Evolutionary conservation across 345 rosid species (phyloP), one percentile per base, ranked within the genome.

Genomic region (Turnera subulata): DNA sequence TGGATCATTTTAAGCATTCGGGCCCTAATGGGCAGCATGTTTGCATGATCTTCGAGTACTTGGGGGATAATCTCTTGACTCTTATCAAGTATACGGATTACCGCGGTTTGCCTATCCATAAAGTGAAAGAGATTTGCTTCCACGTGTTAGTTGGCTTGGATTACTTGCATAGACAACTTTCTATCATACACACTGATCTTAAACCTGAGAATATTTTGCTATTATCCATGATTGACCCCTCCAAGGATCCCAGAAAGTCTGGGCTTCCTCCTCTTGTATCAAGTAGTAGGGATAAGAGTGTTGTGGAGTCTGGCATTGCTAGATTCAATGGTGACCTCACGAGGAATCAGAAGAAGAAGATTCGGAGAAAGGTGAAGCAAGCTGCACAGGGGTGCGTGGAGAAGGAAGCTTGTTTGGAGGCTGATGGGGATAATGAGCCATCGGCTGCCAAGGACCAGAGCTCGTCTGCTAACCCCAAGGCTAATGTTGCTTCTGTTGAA

Each of bases 1-100:
- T 85, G 72, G 88, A 85, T 77, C 84, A 85, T 66, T 85, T 85
- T 67, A 82, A 80, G 72, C 92, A 85, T 73, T 85, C 82, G 1
- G 92, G 92, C 39, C 86, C 86, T 12, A 85, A 85, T 63, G 92
- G 92, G 11, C 89, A 85, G 70, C 92, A 85, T 50, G 81, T 85
- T 33, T 85, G 86, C 64, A 85, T 85, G 92, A 88, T 78, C 61
- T 85, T 85, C 67, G 88, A 85, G 73, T 85, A 82, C 71, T 69
- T 85, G 51, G 92, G 86, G 11, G 88, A 85, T 66, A 82, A 82
- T 71, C 88, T 85, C 43, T 76, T 85, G 65, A 80, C 82, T 4
- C 82, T 82, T 42, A 82, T 85, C 55, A 85, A 85, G 78, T 82
- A 80, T 55, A 54, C 68, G 19, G 78, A 78, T 69, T 85, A 80